Percentiles rank a stretch among this genome's conserved stretches.
These are phyloP conservation scores for Didymella exigua DNA, from an alignment of 2,329 filamentous ascomycete genomes.

Conservation along the genomic window DNA sequence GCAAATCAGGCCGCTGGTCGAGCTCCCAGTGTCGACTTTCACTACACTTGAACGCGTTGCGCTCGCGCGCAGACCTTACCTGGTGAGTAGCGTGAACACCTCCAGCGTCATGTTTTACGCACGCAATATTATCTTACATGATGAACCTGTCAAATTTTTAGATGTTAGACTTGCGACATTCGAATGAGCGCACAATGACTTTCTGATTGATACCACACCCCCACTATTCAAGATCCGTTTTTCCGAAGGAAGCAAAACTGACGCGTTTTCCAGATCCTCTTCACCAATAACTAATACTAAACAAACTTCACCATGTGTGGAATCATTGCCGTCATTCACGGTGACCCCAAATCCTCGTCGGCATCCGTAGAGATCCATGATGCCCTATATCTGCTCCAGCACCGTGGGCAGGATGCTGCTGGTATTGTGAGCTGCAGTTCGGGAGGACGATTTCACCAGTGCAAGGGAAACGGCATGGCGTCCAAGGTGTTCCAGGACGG, in stretches of 20 bases:
- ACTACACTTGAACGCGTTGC: slow-evolving; percentile 9
- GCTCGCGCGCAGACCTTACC: background rate
- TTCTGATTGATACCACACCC: slow-evolving; percentile 36
- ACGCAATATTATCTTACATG: slow-evolving; percentile 22
- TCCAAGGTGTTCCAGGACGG: slow-evolving; percentile 85
- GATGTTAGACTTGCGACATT: slow-evolving; percentile 51
- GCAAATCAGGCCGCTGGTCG: slow-evolving; percentile 22
- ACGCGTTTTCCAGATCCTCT: slow-evolving; percentile 25
- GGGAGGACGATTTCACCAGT: slow-evolving; percentile 82
- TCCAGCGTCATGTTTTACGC: background rate
- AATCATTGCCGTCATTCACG: slow-evolving; percentile 57
- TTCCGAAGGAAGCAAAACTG: slow-evolving; percentile 27
- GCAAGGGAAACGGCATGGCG: slow-evolving; percentile 89
- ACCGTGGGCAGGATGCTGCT: slow-evolving; percentile 85
- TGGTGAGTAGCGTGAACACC: slow-evolving; percentile 21
- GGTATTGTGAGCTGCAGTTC: slow-evolving; percentile 78
- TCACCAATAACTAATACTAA: slow-evolving; percentile 3
- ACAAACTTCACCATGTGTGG: slow-evolving; percentile 53
- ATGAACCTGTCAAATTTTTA: slow-evolving; percentile 47
- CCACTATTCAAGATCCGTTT: slow-evolving; percentile 24
- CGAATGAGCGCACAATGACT: slow-evolving; percentile 46
- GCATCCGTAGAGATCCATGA: slow-evolving; percentile 54
- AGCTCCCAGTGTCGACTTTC: slow-evolving; percentile 14
- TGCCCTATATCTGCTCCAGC: slow-evolving; percentile 47
- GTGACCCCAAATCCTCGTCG: slow-evolving; percentile 47